These are phyloP conservation scores for Juglanconis oblonga DNA, from an alignment of 2,329 filamentous ascomycete species.

Conservation along the genomic window DNA sequence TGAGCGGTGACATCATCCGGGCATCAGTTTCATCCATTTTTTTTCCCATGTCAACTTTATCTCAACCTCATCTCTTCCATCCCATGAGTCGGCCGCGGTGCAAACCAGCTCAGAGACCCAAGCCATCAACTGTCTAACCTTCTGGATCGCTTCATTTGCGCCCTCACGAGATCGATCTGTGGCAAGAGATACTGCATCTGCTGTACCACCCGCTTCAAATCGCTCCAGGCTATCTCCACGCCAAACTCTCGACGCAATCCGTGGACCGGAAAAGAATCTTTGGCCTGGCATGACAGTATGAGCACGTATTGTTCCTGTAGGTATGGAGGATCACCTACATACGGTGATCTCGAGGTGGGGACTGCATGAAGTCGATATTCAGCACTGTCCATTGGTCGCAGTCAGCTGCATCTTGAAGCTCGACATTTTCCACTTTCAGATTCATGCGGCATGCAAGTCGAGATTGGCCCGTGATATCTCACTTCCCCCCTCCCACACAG, in stretches of 20 bases:
- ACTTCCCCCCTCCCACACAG: constrained; percentile 10
- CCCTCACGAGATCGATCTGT: not conserved
- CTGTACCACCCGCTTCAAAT: not conserved
- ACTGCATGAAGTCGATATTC: constrained; percentile 10
- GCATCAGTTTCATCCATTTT: not conserved
- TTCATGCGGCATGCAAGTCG: constrained; percentile 9
- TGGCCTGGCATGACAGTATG: not conserved
- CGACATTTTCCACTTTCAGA: constrained; percentile 11
- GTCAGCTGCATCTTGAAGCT: constrained; percentile 13
- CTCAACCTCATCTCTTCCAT: constrained; percentile 2
- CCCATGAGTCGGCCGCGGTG: not conserved
- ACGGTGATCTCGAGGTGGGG: not conserved
- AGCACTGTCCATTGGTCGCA: constrained; percentile 9
- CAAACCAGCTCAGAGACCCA: not conserved
- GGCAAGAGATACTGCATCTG: not conserved
- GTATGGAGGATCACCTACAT: not conserved
- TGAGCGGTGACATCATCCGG: not conserved
- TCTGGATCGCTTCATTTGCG: not conserved
- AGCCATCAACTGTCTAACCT: not conserved
- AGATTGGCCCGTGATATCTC: constrained; percentile 10
- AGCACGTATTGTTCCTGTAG: not conserved
- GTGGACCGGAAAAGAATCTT: not conserved
- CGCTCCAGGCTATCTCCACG: not conserved
- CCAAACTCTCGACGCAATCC: not conserved
- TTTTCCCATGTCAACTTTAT: constrained; percentile 1